phyloP scores from a whole-genome alignment of 2,329 filamentous ascomycete species.

The Hypoxylon sp. region DNA sequence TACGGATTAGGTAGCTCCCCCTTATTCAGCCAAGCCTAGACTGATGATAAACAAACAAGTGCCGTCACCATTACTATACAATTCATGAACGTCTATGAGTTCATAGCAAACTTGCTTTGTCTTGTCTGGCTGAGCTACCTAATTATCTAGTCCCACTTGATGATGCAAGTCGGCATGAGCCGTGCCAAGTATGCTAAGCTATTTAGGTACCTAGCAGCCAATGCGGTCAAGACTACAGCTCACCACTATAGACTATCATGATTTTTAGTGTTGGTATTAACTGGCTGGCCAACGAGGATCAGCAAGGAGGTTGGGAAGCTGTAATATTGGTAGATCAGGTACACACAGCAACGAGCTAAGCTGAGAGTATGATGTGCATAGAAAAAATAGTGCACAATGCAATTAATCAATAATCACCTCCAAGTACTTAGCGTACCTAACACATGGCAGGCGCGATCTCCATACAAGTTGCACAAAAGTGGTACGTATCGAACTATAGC shows the following conservation, averaged over 20 bases:
- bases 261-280: conserved; percentile 18
- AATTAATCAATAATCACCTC: conserved; percentile 1
- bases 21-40: conserved; percentile 17
- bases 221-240: conserved; percentile 22
- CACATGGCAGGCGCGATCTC: conserved; percentile 11
- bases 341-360: conserved; percentile 5
- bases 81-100: conserved; percentile 20
- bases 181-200: conserved; percentile 28
- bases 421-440: background rate
- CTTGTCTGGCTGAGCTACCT: conserved; percentile 11
- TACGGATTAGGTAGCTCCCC: conserved; percentile 13
- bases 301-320: conserved; percentile 7
- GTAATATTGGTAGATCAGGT: conserved; percentile 26
- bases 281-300: background rate
- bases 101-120: conserved; percentile 22
- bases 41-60: conserved; percentile 4
- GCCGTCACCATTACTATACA: background rate
- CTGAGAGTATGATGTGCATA: background rate
- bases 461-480: conserved; percentile 14
- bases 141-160: conserved; percentile 17
- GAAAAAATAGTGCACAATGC: conserved; percentile 4
- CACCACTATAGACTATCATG: conserved; percentile 17
- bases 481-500: conserved; percentile 20
- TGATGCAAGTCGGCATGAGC: conserved; percentile 41
- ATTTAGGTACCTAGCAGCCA: conserved; percentile 1